Base-by-base conservation (phyloP, 768 basidiomycete species). In the Kwoniella mangroviensis region DNA sequence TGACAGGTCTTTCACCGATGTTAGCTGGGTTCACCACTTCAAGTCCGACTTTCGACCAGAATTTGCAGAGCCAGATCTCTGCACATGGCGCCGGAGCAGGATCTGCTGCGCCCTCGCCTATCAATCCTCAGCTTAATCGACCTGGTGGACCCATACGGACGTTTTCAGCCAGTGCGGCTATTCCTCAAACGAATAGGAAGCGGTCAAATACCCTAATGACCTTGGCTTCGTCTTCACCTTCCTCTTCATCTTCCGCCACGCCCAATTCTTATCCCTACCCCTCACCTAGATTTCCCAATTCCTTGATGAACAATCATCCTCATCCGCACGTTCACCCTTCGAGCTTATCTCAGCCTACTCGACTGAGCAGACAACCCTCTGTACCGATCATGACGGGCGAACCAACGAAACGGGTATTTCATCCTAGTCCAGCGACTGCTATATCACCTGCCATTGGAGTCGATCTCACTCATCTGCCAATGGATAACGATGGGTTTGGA, bases 1-100 rank as follows among this genome's bases (percentile, higher is more conserved):
- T 68, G 19, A 68, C 70, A 42, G 70, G 70, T 4, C 54, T 67
- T 5, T 62, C 70, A 15, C 70, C 70, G 11, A 71, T 71, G 59
- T 61, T 71, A 17, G 52, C 70, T 19, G 53, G 52, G 5, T 71
- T 71, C 43, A 63, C 49, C 19, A 65, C 64, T 21, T 57, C 63
- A 21, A 61, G 58, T 61, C 59, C 66, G n/a, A 61, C 66, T 4
- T 45, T 61, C 43, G 58, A 67, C 15, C 26, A 51, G 9, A 61
- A 26, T 9, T 40, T 67, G 15, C 60, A 63, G 54, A 42, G 40
- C 12, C 41, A 19, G 2, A n/a, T n/a, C 10, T 17, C 68, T 15
- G 62, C 26, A 28, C 40, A 51, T 26, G 57, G 3, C 34, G 34
- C 34, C 34, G 34, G 34, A 7, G 34, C 9, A 34, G 34, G 28